Base-by-base conservation (phyloP, 345 rosid species). In the Microcos paniculata region DNA sequence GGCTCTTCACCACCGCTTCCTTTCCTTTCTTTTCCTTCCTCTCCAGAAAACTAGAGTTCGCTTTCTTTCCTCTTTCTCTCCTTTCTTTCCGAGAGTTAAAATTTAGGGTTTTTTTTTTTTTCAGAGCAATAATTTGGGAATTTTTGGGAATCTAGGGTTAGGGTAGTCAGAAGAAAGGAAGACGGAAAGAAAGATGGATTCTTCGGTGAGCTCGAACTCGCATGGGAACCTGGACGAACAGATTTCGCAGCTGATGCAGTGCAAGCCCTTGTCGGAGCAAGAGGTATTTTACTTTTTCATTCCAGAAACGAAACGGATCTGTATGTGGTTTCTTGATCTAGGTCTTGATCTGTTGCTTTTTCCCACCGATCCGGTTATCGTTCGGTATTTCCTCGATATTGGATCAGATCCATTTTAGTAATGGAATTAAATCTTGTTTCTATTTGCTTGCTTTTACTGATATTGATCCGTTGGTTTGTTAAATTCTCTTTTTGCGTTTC, bases 211-310 rank as follows among this genome's bases (percentile, higher is more conserved):
- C 69, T 53, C 90, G 65, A 81, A 80, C 80, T 55, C 87, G 3
- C 82, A 83, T 78, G 90, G 88, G 23, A 84, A 77, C 68, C 85
- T 88, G 35, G 89, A 88, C 64, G 88, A 88, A 78, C 87, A 88
- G 83, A 88, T 88, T 81, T 38, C 71, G 45, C 89, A 86, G 83
- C 88, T 88, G 49, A 84, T 86, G 85, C 89, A 88, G 87, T 88
- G 91, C 89, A 88, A 83, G 75, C 91, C 91, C 59, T 79, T 88
- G 26, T 86, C 89, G 6, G 89, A 88, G 59, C 86, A 82, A 71
- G 87, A 86, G 85, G 89, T 84, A 67, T 49, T n/a, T 7, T 55
- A n/a, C 13, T 71, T 72, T 40, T 21, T 10, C 21, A 9, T 57
- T 26, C 18, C 33, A 4, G 1, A 12, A 57, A 57, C 12, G 62